Percentiles rank a stretch among this genome's conserved stretches.
These are phyloP conservation scores for Exophiala viscosa DNA, from an alignment of 2,329 filamentous ascomycete species.

Conservation along the genomic window DNA sequence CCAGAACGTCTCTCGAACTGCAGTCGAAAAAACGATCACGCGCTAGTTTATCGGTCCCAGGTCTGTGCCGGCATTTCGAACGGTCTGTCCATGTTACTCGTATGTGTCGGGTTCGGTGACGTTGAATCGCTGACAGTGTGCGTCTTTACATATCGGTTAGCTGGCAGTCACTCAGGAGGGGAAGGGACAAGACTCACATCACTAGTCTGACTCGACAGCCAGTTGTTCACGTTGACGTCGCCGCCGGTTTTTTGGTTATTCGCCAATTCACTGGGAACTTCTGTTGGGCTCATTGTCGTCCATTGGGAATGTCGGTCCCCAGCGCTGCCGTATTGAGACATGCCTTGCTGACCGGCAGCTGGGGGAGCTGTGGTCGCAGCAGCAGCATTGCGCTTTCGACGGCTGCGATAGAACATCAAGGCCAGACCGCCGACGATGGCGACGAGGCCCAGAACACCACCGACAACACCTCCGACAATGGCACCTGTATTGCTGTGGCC, in stretches of 20 bases:
- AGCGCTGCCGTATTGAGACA: constrained; percentile 6
- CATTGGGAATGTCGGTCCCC: constrained; percentile 18
- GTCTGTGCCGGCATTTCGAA: constrained; percentile 22
- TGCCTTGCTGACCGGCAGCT: constrained; percentile 3
- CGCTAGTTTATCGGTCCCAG: constrained; percentile 12
- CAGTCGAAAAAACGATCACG: too few relatives aligned
- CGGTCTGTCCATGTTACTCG: constrained; percentile 15
- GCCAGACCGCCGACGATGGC: constrained; percentile 16
- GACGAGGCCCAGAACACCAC: constrained; percentile 24
- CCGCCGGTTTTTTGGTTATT: constrained; percentile 6
- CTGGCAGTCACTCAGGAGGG: neutral
- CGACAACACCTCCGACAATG: constrained; percentile 29
- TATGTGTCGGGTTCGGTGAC: constrained; percentile 3
- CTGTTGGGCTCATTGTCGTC: constrained; percentile 21
- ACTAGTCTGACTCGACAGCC: constrained; percentile 23
- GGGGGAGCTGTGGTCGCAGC: neutral
- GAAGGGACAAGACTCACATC: constrained; percentile 16
- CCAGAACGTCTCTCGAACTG: too few relatives aligned
- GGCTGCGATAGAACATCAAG: constrained; percentile 18
- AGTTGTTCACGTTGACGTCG: constrained; percentile 19
- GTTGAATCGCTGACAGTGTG: constrained; percentile 12
- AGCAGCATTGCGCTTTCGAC: constrained; percentile 7
- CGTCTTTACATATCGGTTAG: constrained; percentile 8
- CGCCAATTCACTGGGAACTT: constrained; percentile 15
- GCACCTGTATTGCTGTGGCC: constrained; percentile 20